These are phyloP conservation scores for Singerocomus inundabilis DNA, from an alignment of 1,284 basidiomycete species.

Conservation along the genomic window DNA sequence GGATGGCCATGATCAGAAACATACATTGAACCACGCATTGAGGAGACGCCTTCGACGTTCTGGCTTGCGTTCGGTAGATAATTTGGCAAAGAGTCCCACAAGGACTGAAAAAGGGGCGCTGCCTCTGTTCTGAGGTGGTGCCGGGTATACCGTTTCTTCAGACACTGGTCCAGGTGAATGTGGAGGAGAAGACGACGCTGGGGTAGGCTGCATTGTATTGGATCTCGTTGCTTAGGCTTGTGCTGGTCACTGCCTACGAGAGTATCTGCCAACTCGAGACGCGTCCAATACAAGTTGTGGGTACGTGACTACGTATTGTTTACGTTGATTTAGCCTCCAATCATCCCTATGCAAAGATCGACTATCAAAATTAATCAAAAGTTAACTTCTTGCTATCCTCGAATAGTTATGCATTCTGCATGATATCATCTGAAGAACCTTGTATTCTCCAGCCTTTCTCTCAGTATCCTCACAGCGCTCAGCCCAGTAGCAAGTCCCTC, in stretches of 20 bases:
- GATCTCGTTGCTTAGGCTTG: neutral
- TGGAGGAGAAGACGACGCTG: constrained; percentile 44
- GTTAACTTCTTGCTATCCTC: too few relatives aligned
- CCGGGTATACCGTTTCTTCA: constrained; percentile 40
- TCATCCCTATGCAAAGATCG: too few relatives aligned
- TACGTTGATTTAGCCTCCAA: constrained; percentile 10
- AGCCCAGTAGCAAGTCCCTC: constrained; percentile 34
- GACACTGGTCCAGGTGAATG: constrained; percentile 23
- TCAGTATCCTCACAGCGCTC: constrained; percentile 29
- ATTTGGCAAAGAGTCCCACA: constrained; percentile 63
- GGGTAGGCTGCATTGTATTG: constrained; percentile 53
- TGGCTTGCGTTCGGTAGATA: constrained; percentile 66
- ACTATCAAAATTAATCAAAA: too few relatives aligned
- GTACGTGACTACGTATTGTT: constrained; percentile 18
- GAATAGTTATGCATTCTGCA: neutral
- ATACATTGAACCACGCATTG: constrained; percentile 72
- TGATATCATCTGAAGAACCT: constrained; percentile 7
- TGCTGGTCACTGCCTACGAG: neutral
- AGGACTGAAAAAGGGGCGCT: constrained; percentile 69
- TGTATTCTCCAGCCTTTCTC: constrained; percentile 20
- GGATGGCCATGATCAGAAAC: constrained; percentile 19
- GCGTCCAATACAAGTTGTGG: too few relatives aligned
- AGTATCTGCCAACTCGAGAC: neutral
- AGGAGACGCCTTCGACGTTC: constrained; percentile 65
- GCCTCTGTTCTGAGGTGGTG: constrained; percentile 59